Base-by-base conservation (phyloP, 495 filamentous ascomycete species). In the Annulohypoxylon stygium region DNA sequence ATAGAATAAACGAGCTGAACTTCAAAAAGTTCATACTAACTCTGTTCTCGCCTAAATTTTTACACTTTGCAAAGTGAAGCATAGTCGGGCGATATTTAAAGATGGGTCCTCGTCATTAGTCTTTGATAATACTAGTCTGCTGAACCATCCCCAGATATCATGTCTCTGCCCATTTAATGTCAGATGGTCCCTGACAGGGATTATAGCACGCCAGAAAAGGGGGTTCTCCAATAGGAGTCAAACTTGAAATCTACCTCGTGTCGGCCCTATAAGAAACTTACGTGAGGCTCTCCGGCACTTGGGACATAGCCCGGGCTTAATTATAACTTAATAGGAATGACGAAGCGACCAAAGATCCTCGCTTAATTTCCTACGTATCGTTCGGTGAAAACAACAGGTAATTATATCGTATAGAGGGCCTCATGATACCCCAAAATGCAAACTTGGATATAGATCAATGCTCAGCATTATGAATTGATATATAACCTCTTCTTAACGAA, bases 181-280 rank as follows among this genome's bases (percentile, higher is more conserved):
- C 43, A 47, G 43, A 47, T 47, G 16, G 43, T 7, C 43, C 16
- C 4, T 18, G 8, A 47, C 16, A 47, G 6, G 43, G n/a, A 47
- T 47, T 47, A 12, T 6, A 47, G 20, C 3, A 18, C 20, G 12
- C 43, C 16, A 20, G 16, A 47, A 18, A 47, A 20, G 43, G 16
- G 43, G 43, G n/a, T 47, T 47, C n/a, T 1, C 43, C 43, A 47
- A 47, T 47, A 5, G 43, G 43, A 47, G 18, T 47, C 16, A 5
- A 47, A 47, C n/a, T 18, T 20, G n/a, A 7, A 9, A 8, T 47
- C n/a, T 8, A 47, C 5, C 6, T 20, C 43, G 7, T 16, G 43
- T 47, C 43, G 43, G 16, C 43, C 16, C 43, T 47, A 47, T 47
- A 20, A 47, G n/a, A 47, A 47, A 47, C 43, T 47, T 47, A 47